Base-by-base conservation (phyloP, 306 rosid species). In the Trichosanthes cucumerina region DNA sequence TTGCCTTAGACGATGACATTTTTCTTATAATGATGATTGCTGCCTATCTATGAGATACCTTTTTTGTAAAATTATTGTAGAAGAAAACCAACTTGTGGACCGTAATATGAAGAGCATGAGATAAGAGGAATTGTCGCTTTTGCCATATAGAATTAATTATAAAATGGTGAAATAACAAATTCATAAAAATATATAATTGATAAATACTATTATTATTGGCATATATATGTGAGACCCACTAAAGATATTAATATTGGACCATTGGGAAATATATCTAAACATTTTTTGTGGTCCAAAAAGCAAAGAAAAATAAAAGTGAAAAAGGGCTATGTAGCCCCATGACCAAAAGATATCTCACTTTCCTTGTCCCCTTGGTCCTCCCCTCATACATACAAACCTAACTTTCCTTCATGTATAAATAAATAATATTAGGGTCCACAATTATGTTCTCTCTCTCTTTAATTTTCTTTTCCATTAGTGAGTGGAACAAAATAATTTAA, bases 361-460 rank as follows among this genome's bases (percentile, higher is more conserved):
- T 73, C 78, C 44, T 73, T 73, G 78, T 73, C 78, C 44, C 77
- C 77, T 47, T 73, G 60, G 60, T 28, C 59, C 43, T 72, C 77
- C 52, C 59, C 41, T 43, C n/a, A 2, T 16, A 16, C 60, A 49
- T 72, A 47, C 60, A 72, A 28, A 72, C 57, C 77, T 47, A 72
- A 72, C 77, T 72, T 49, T 72, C 77, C 36, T 44, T 14, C 4
- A 43, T 47, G 3, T 28, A 31, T 47, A 73, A 26, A 73, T 73
- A 28, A 49, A 73, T 49, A 49, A 73, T 46, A 71, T 71, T 71
- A 18, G 21, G 77, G 44, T 28, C 77, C 77, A 73, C 77, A 73
- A 49, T n/a, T n/a, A n/a, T 73, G 44, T 49, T 31, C 16, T 62
- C 11, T 31, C 21, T 18, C 33, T 14, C 6, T 49, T 49, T 14